A percentile compares a stretch with the other conserved stretches of the same genome.
phyloP scores from a whole-genome alignment of 306 rosid genomes.

The Pterocarpus santalinus region DNA sequence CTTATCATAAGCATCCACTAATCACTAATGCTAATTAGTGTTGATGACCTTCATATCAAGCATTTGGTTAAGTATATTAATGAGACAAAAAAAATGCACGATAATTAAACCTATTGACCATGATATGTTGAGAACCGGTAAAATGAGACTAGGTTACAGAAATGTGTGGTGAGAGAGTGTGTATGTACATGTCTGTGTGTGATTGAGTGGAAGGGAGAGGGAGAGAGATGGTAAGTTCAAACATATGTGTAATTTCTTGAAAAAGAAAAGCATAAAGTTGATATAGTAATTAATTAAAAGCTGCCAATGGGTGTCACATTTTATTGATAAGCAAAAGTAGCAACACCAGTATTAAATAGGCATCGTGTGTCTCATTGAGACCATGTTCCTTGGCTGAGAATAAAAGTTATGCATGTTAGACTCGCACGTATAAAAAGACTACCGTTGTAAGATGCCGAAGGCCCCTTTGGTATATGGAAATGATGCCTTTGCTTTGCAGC shows the following conservation, averaged over 20 bases:
- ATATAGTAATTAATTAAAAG: slow-evolving; percentile 32
- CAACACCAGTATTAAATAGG: slow-evolving; percentile 31
- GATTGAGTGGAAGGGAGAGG: neutral
- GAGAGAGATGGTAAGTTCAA: neutral
- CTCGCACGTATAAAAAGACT: slow-evolving; percentile 53
- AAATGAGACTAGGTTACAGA: neutral
- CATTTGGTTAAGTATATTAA: neutral
- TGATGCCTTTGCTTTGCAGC: slow-evolving; percentile 54
- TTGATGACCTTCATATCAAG: neutral
- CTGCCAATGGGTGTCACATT: slow-evolving; percentile 39
- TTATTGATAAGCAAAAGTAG: slow-evolving; percentile 38
- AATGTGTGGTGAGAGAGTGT: slow-evolving; percentile 9
- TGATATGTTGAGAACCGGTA: neutral
- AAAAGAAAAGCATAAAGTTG: slow-evolving; percentile 41
- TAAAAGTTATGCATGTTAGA: slow-evolving; percentile 53
- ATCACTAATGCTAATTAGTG: neutral
- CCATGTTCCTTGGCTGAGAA: slow-evolving; percentile 76
- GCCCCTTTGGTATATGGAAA: slow-evolving; percentile 42
- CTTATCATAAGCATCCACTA: slow-evolving; percentile 1
- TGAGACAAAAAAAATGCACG: neutral
- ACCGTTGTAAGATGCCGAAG: slow-evolving; percentile 47
- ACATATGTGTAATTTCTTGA: slow-evolving; percentile 31
- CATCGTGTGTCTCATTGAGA: slow-evolving; percentile 40
- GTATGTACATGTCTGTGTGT: neutral
- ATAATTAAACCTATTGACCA: neutral